Evolutionary conservation across 768 basidiomycete genomes (phyloP).

Genomic region (Boletus pseudo-olivaceus): DNA sequence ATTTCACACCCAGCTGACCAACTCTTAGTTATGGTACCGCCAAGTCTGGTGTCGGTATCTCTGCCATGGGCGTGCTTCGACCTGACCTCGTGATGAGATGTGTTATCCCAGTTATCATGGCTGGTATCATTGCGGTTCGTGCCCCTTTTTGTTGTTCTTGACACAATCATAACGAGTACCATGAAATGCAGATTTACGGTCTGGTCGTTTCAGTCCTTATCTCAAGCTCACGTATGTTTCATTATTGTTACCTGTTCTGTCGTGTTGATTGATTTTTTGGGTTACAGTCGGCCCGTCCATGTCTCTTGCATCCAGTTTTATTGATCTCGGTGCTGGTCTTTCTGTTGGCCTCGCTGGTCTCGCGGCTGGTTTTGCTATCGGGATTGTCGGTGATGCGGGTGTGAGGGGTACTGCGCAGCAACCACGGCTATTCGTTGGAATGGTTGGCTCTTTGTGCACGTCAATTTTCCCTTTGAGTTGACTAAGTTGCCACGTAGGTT

Average conservation of each 20-base stretch:
- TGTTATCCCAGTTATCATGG: constrained; percentile 97
- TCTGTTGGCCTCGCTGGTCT: constrained; percentile 92
- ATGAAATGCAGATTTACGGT: constrained; percentile 74
- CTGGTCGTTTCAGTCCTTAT: constrained; percentile 99
- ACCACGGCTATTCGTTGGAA: constrained; percentile 89
- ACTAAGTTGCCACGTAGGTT: constrained; percentile 54
- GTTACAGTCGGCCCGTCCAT: constrained; percentile 64
- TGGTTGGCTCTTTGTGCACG: constrained; percentile 48
- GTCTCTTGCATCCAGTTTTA: constrained; percentile 91
- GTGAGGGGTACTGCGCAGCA: constrained; percentile 97
- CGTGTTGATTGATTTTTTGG: neutral
- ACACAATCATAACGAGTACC: neutral
- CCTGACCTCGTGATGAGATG: constrained; percentile 99
- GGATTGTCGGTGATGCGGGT: constrained; percentile 98
- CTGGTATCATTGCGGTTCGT: constrained; percentile 99
- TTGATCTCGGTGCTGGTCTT: constrained; percentile 91
- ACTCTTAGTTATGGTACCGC: constrained; percentile 90
- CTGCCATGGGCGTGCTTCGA: constrained; percentile 95
- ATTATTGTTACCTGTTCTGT: neutral
- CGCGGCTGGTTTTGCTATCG: constrained; percentile 95
- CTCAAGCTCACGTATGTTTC: constrained; percentile 71
- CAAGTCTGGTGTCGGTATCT: constrained; percentile 97
- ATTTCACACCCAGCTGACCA: neutral
- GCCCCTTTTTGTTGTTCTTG: neutral
- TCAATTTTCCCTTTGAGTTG: neutral